These are phyloP conservation scores for Candida peoriensis DNA, from an alignment of 805 yeast genomes.

Conservation along the genomic window DNA sequence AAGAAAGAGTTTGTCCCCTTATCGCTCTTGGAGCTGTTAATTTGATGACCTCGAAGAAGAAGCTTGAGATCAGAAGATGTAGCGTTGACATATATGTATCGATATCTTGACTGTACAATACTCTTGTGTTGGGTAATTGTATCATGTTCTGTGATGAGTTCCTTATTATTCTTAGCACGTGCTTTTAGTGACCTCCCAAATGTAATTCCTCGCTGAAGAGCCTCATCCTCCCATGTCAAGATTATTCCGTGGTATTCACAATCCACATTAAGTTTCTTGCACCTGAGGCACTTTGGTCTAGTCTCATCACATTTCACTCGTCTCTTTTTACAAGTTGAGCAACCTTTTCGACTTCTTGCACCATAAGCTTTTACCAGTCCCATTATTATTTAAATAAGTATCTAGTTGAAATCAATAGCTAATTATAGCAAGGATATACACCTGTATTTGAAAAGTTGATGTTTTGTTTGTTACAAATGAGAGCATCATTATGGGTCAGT, in stretches of 20 bases:
- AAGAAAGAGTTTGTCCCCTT: constrained; percentile 1
- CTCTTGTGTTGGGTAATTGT: constrained; percentile 3
- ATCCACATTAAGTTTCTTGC: constrained; percentile 43
- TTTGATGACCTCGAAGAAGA: constrained; percentile 7
- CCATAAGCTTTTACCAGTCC: constrained; percentile 21
- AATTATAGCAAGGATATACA: no score
- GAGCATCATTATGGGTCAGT: no score
- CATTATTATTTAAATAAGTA: no score
- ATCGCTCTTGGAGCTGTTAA: neutral
- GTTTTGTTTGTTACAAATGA: no score
- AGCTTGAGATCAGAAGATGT: constrained; percentile 6
- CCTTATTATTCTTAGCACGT: constrained; percentile 8
- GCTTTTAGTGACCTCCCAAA: constrained; percentile 32
- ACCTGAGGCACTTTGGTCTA: constrained; percentile 48
- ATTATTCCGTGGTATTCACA: constrained; percentile 67
- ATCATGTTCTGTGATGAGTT: neutral
- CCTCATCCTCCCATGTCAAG: constrained; percentile 35
- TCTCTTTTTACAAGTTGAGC: constrained; percentile 44
- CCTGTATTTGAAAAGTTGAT: no score
- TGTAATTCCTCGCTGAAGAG: constrained; percentile 28
- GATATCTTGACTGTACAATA: constrained; percentile 7
- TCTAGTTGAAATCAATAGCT: no score
- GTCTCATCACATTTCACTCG: constrained; percentile 43
- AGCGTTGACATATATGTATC: constrained; percentile 12
- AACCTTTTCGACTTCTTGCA: constrained; percentile 37